A percentile compares a stretch with the other conserved stretches of the same genome.
Conservation (phyloP, 306 rosid genomes). For the Cucumis cinereus region DNA sequence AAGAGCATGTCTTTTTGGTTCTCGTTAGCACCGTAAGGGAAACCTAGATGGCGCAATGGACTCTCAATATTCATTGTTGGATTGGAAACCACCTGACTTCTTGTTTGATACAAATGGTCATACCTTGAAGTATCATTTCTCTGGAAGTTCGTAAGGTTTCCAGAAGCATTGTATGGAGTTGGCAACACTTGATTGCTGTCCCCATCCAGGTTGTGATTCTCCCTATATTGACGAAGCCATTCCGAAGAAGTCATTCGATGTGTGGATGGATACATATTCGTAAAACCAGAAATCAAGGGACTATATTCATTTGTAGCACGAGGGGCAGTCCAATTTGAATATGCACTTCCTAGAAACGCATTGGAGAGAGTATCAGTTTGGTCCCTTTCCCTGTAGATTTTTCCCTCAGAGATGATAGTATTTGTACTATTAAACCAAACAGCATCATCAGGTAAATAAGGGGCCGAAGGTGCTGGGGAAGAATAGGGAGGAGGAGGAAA, state of each 20-base stretch:
- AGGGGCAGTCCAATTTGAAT: constrained; percentile 40
- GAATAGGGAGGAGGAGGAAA: constrained; percentile 41
- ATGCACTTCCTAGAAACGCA: constrained; percentile 17
- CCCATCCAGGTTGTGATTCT: constrained; percentile 29
- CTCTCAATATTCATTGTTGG: constrained; percentile 32
- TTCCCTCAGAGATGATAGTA: constrained; percentile 20
- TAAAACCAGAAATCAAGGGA: constrained; percentile 25
- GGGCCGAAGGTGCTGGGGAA: constrained; percentile 81
- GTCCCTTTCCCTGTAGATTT: constrained; percentile 6
- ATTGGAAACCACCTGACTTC: constrained; percentile 25
- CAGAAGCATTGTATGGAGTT: constrained; percentile 21
- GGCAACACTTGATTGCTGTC: constrained; percentile 28
- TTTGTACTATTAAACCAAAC: constrained; percentile 40
- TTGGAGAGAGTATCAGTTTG: constrained; percentile 13
- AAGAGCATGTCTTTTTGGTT: constrained; percentile 25
- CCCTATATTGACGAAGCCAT: constrained; percentile 91
- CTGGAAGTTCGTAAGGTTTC: constrained; percentile 11
- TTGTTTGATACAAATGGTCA: constrained; percentile 36
- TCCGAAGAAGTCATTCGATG: constrained; percentile 81
- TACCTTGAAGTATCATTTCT: constrained; percentile 23
- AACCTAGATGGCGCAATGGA: constrained; percentile 30
- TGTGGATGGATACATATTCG: constrained; percentile 24
- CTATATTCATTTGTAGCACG: constrained; percentile 29
- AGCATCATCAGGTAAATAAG: constrained; percentile 65
- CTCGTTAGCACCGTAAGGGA: constrained; percentile 31